Evolutionary conservation across 352 stramenopile species (phyloP).

Genomic region (Phytophthora palmivora): DNA sequence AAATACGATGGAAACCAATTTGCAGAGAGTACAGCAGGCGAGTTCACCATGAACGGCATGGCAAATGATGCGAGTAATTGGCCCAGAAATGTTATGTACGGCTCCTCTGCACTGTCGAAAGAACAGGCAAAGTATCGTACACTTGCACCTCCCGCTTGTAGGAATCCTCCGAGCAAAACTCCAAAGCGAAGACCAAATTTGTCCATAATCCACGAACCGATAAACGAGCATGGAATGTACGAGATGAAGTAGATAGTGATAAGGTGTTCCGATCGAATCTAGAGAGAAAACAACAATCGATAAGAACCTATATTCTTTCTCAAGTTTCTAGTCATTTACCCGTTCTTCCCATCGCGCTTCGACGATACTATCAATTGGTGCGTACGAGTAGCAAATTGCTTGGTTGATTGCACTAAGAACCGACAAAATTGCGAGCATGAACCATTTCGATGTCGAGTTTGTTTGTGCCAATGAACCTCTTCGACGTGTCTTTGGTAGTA

Average conservation of each 20-base stretch:
- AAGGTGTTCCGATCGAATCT: slow-evolving; percentile 72
- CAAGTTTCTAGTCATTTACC: slow-evolving; percentile 36
- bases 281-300: not conserved
- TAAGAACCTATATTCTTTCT: not conserved
- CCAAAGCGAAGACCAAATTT: slow-evolving; percentile 65
- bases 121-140: slow-evolving; percentile 54
- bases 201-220: slow-evolving; percentile 83
- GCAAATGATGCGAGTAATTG: slow-evolving; percentile 67
- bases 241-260: slow-evolving; percentile 82
- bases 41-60: slow-evolving; percentile 87
- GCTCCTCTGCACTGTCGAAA: slow-evolving; percentile 27
- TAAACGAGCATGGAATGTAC: slow-evolving; percentile 81
- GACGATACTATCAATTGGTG: slow-evolving; percentile 61
- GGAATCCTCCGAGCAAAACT: slow-evolving; percentile 55
- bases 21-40: slow-evolving; percentile 65
- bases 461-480: not conserved
- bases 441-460: slow-evolving; percentile 47
- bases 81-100: slow-evolving; percentile 50
- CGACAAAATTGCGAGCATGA: slow-evolving; percentile 69
- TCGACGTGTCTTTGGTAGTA: not conserved
- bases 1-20: slow-evolving; percentile 78
- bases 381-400: slow-evolving; percentile 78
- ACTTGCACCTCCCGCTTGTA: slow-evolving; percentile 55
- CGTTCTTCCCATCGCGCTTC: slow-evolving; percentile 56
- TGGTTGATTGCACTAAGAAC: slow-evolving; percentile 67